Conservation (phyloP, 2,329 filamentous ascomycete genomes). For the Gaeumannomyces sp. region DNA sequence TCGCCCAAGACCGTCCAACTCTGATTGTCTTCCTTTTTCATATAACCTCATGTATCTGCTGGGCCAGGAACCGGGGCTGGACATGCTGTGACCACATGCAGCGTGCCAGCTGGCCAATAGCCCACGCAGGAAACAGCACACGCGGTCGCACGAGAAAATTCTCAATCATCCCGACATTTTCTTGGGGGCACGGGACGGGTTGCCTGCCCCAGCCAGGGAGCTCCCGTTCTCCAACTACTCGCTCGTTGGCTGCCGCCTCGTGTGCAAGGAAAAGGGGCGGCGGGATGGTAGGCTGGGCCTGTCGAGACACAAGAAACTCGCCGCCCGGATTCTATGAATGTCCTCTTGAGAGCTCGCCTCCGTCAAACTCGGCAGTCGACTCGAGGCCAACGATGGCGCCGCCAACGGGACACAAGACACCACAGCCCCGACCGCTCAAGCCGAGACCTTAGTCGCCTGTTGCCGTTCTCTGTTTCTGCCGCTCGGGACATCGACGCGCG, state of each 20-base stretch:
- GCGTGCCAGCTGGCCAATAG: conserved; percentile 3
- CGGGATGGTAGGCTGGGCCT: not conserved
- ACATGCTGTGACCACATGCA: conserved; percentile 5
- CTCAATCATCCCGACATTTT: conserved; percentile 4
- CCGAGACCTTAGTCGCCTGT: not conserved
- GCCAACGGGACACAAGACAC: not conserved
- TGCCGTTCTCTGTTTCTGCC: not conserved
- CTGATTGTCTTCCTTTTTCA: conserved; percentile 1
- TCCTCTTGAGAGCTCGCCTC: not conserved
- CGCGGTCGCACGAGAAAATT: conserved; percentile 5
- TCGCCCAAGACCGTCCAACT: not conserved
- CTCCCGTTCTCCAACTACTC: not conserved
- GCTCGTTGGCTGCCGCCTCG: not conserved
- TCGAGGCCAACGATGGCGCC: not conserved
- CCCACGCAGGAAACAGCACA: conserved; percentile 1
- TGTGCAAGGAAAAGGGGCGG: not conserved
- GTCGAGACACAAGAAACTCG: not conserved
- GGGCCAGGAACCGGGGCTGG: conserved; percentile 5
- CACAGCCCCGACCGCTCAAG: not conserved
- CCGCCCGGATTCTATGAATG: not conserved
- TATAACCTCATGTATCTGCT: conserved; percentile 4
- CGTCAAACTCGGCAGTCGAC: conserved; percentile 1
- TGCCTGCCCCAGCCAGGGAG: not conserved
- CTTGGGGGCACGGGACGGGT: not conserved
- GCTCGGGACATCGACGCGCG: not conserved